Evolutionary conservation across 345 rosid species (phyloP), one percentile per base, ranked within the genome.

Genomic region (Moricandia arvensis): DNA sequence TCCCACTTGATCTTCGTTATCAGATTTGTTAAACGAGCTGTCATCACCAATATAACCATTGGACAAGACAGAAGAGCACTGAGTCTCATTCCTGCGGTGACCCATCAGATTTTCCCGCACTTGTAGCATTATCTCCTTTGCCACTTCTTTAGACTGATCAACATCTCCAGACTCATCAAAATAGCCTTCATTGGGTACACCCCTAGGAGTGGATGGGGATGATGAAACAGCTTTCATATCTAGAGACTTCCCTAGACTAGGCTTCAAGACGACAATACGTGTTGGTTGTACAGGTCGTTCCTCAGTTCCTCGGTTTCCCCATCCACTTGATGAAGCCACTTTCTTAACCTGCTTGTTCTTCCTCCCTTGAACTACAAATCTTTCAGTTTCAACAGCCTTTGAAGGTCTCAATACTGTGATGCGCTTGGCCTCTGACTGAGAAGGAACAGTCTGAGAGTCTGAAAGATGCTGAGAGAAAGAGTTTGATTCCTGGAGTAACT

Each of bases 401-500:
- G 96, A 84, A 76, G 99, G 98, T 84, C 82, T 93, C 69, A 93
- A 90, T 63, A 96, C 90, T 63, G 97, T 89, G 64, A 96, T 96
- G 62, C 87, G 90, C 74, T 88, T 93, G 13, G 89, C 87, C 85
- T 91, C 89, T 15, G 85, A 80, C 72, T 88, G 86, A 75, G 81
- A 81, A 80, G 93, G 82, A 72, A 82, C 64, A 37, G 80, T 71
- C 83, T 86, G 96, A 74, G 80, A 75, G 63, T 88, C 84, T 1
- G 81, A 67, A 31, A 51, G 59, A 41, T 79, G 55, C 69, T 72
- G 81, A 66, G 69, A 59, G 45, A 72, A 78, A 8, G 95, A 87
- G 82, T 86, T 86, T 18, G 95, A 88, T 83, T 91, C 95, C 65
- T 93, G 88, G 67, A 91, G 86, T 82, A 88, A 81, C 77, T 88